Evolutionary conservation across 805 yeast genomes (phyloP), one percentile per base, ranked within the genome.

Genomic region (Metschnikowia noctiluminum): DNA sequence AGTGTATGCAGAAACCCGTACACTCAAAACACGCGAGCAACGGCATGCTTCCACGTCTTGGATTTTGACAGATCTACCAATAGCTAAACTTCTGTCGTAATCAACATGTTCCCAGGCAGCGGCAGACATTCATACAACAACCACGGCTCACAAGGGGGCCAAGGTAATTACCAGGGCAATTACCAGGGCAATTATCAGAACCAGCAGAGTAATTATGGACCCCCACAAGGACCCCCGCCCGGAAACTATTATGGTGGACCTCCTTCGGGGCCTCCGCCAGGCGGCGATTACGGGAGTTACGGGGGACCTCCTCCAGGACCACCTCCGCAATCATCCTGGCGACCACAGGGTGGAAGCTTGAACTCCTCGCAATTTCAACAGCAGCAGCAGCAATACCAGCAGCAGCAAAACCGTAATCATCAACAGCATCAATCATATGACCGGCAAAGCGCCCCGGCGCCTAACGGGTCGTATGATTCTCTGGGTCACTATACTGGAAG

Each of bases 31-130:
- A 21, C 21, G 21, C 21, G 21, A 21, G 4, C 21, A 21, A 21
- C 21, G 21, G 21, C 21, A 3, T 21, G 21, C 21, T 21, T 21
- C 21, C 21, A 21, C 21, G 21, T 21, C 21, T 21, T 21, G 21
- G 21, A 21, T 21, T 21, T 21, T 21, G 21, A 21, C 21, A 21
- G 21, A 21, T 21, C 21, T 21, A 4, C 4, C 21, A 21, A 21
- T 21, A 21, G 21, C 21, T 21, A 21, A 21, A 21, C 2, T 21
- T 21, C 21, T 21, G 21, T 21, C 21, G 21, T 21, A 21, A 4
- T 21, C 21, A 21, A 21, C 21, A 62, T 62, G 66, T 62, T 62
- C 45, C 65, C 66, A 42, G 65, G 66, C 8, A 56, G 56, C 41
- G 62, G 63, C 28, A 45, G 53, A 12, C 49, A 54, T 12, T 42